Evolutionary conservation across 495 filamentous ascomycete genomes (phyloP).

Genomic region (Podospora sp.): DNA sequence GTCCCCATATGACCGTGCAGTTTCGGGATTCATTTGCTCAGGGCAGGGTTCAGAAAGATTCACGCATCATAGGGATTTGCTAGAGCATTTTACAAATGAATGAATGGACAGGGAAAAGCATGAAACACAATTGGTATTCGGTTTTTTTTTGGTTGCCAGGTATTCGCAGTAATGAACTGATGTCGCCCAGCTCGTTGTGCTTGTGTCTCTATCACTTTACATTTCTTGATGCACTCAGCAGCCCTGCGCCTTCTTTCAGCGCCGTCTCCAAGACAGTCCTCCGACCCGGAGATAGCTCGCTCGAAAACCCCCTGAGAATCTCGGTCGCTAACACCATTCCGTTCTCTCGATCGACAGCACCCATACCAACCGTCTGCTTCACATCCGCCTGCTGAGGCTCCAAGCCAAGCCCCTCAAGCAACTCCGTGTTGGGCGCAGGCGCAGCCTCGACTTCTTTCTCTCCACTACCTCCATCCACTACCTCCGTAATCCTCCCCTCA

Average conservation of each 20-base stretch:
- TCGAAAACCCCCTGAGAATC: constrained; percentile 54
- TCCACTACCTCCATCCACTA: constrained; percentile 1
- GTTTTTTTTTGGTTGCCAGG: constrained; percentile 14
- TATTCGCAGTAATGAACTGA: not conserved
- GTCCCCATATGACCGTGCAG: constrained; percentile 33
- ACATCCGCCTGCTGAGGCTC: constrained; percentile 43
- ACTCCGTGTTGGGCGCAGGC: not conserved
- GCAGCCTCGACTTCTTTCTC: not conserved
- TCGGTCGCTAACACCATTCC: constrained; percentile 63
- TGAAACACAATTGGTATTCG: constrained; percentile 30
- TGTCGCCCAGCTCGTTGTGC: not conserved
- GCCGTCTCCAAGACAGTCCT: constrained; percentile 40
- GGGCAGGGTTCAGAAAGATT: constrained; percentile 33
- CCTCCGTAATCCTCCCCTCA: not conserved
- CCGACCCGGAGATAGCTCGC: constrained; percentile 39
- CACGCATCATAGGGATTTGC: constrained; percentile 44
- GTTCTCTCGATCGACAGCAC: constrained; percentile 62
- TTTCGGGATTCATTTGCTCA: constrained; percentile 32
- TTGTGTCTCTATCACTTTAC: constrained; percentile 1
- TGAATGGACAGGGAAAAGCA: constrained; percentile 45
- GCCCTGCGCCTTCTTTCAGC: constrained; percentile 39
- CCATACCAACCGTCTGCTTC: constrained; percentile 36
- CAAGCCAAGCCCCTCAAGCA: constrained; percentile 28
- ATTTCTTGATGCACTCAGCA: constrained; percentile 34
- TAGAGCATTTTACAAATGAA: constrained; percentile 40